A percentile compares a stretch with the other conserved stretches of the same genome.
phyloP scores from a whole-genome alignment of 2,329 filamentous ascomycete species.

The Aspergillus hortae region DNA sequence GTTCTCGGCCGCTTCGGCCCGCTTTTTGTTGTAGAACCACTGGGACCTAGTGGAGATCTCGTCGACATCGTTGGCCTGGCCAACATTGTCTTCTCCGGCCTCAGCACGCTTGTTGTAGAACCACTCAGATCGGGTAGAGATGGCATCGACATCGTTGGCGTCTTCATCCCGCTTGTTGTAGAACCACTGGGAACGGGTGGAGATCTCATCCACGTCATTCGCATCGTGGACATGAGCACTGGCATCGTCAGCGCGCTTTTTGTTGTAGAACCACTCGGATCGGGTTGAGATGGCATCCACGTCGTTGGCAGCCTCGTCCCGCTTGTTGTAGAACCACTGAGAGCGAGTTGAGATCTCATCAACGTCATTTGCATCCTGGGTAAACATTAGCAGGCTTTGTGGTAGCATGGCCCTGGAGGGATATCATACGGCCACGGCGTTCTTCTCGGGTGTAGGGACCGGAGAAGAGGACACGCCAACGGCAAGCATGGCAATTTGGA shows the following conservation, averaged over 20 bases:
- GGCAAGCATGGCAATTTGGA: too few relatives aligned
- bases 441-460: not conserved
- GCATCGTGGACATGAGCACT: too few relatives aligned
- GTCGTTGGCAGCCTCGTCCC: not conserved
- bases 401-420: not conserved
- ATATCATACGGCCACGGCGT: not conserved
- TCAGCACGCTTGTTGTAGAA: too few relatives aligned
- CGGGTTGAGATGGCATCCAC: not conserved
- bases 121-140: too few relatives aligned
- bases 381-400: not conserved
- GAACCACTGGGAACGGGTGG: not conserved
- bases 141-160: too few relatives aligned
- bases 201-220: not conserved
- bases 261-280: not conserved
- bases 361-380: not conserved
- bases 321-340: not conserved
- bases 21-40: too few relatives aligned
- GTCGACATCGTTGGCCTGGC: too few relatives aligned
- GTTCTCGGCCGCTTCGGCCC: too few relatives aligned
- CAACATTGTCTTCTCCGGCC: too few relatives aligned
- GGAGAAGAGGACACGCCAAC: too few relatives aligned
- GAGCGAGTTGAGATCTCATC: not conserved
- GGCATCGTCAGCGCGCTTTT: not conserved
- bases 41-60: too few relatives aligned
- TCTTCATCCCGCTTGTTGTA: too few relatives aligned